phyloP scores from a whole-genome alignment of 2,329 filamentous ascomycete species.

The Akanthomyces lecanii region DNA sequence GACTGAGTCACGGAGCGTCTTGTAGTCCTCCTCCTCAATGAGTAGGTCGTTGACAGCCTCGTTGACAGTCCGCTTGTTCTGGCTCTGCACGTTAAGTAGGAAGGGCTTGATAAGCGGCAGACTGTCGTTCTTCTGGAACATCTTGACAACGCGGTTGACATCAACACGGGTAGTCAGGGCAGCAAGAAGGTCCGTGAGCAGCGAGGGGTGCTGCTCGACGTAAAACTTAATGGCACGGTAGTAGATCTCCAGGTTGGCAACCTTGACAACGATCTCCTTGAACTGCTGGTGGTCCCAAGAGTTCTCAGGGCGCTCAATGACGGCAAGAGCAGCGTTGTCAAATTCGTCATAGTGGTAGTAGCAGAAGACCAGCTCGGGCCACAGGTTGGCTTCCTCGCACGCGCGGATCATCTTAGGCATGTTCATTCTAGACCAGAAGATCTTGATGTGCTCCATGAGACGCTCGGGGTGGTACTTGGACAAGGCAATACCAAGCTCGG shows the following conservation, averaged over 20 bases:
- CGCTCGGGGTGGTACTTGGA: conserved; percentile 93
- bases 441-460: conserved; percentile 96
- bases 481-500: conserved; percentile 83
- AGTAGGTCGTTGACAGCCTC: conserved; percentile 96
- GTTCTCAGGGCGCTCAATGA: conserved; percentile 96
- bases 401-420: conserved; percentile 94
- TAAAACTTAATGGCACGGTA: conserved; percentile 97
- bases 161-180: conserved; percentile 90
- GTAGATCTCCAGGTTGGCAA: conserved; percentile 97
- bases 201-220: conserved; percentile 90
- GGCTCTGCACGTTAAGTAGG: conserved; percentile 88
- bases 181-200: conserved; percentile 93
- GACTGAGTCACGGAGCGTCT: conserved; percentile 94
- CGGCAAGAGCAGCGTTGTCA: conserved; percentile 92
- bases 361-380: conserved; percentile 96
- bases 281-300: conserved; percentile 99
- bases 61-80: conserved; percentile 98
- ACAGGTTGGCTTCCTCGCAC: conserved; percentile 90
- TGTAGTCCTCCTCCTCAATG: conserved; percentile 99
- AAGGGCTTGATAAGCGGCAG: conserved; percentile 98
- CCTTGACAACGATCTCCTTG: conserved; percentile 98
- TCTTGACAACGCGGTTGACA: conserved; percentile 97
- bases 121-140: conserved; percentile 98
- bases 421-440: conserved; percentile 98
- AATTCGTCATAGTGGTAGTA: conserved; percentile 98